These are phyloP conservation scores for Wallacemonas sp. DNA, from an alignment of 208 protist species.

Conservation along the genomic window DNA sequence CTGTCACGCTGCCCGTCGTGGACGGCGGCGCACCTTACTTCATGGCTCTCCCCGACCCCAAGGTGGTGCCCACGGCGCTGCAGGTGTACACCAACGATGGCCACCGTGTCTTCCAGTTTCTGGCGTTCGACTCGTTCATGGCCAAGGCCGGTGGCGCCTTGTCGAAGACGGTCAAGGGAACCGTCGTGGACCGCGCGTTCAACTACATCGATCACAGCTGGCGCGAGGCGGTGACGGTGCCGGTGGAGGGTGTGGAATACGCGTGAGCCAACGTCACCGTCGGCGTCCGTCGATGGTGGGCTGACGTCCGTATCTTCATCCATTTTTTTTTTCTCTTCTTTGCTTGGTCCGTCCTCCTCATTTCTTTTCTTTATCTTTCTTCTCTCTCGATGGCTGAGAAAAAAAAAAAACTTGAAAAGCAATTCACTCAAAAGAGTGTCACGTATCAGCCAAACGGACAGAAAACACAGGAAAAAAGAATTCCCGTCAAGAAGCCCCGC, in stretches of 20 bases:
- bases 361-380: background rate
- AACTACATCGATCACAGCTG: constrained; percentile 88
- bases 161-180: constrained; percentile 43
- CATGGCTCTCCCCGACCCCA: constrained; percentile 43
- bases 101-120: constrained; percentile 73
- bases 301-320: constrained; percentile 1
- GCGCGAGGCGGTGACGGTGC: constrained; percentile 57
- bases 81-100: constrained; percentile 60
- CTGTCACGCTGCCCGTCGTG: constrained; percentile 57
- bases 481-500: no score
- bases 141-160: constrained; percentile 40
- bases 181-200: constrained; percentile 64
- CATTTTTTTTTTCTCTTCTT: constrained; percentile 12
- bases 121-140: constrained; percentile 58
- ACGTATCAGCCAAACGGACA: no score
- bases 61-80: constrained; percentile 65
- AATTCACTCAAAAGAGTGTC: background rate
- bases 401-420: constrained; percentile 11
- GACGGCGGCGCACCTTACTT: constrained; percentile 60
- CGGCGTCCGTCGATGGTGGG: no score
- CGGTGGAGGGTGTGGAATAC: constrained; percentile 62
- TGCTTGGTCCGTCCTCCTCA: background rate
- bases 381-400: background rate
- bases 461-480: no score
- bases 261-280: constrained; percentile 12